A percentile compares a stretch with the other conserved stretches of the same genome.
Conservation (phyloP, 805 yeast genomes). For the Hanseniaspora taiwanica region DNA sequence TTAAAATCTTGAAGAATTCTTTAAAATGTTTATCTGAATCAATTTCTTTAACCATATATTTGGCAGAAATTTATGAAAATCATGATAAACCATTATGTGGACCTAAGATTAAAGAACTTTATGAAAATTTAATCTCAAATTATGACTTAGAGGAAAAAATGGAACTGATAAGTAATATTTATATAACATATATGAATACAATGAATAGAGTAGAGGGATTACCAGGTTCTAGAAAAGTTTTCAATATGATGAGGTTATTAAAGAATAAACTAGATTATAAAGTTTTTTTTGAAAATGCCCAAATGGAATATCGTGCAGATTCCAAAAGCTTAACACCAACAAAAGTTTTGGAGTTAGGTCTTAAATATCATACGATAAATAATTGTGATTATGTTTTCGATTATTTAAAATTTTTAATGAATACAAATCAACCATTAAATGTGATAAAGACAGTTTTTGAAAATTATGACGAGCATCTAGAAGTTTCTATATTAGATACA, state of each 20-base stretch:
- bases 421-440: slow-evolving; percentile 52
- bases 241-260: slow-evolving; percentile 56
- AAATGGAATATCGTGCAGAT: slow-evolving; percentile 51
- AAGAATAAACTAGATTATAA: slow-evolving; percentile 48
- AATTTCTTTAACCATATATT: slow-evolving; percentile 47
- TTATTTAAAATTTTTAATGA: slow-evolving; percentile 61
- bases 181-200: slow-evolving; percentile 57
- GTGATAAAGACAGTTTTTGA: slow-evolving; percentile 77
- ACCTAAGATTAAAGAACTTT: slow-evolving; percentile 36
- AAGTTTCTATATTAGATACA: background rate
- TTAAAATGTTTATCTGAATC: slow-evolving; percentile 56
- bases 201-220: slow-evolving; percentile 55
- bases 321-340: slow-evolving; percentile 59
- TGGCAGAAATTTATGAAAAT: slow-evolving; percentile 59
- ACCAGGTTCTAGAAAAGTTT: slow-evolving; percentile 59
- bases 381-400: slow-evolving; percentile 44
- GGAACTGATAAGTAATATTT: slow-evolving; percentile 43
- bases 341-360: slow-evolving; percentile 67
- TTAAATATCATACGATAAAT: slow-evolving; percentile 34
- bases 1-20: slow-evolving; percentile 36
- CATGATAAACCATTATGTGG: slow-evolving; percentile 27
- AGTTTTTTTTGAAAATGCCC: slow-evolving; percentile 69
- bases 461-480: slow-evolving; percentile 40
- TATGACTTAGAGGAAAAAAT: slow-evolving; percentile 8
- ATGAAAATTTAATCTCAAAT: slow-evolving; percentile 22